phyloP scores from a whole-genome alignment of 1,284 basidiomycete genomes.

The Thecaphora thlaspeos region DNA sequence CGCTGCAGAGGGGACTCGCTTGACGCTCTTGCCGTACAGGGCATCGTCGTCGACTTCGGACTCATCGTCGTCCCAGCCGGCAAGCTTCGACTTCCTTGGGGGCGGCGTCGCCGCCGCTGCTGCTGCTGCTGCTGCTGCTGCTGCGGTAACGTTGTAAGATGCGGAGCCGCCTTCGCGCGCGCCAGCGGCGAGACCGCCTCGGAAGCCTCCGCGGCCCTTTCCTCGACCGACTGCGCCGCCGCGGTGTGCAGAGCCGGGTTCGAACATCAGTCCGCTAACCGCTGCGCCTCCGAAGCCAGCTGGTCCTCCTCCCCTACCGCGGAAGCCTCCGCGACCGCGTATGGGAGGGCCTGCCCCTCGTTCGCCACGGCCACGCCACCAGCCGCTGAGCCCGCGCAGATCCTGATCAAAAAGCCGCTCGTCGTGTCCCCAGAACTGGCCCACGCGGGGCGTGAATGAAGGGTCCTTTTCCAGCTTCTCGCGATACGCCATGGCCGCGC shows the following conservation, averaged over 20 bases:
- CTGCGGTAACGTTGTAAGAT: too few relatives aligned
- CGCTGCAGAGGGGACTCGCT: background rate
- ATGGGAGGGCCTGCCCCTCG: conserved; percentile 60
- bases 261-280: too few relatives aligned
- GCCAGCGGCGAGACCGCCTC: too few relatives aligned
- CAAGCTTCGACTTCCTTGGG: background rate
- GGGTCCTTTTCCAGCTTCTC: conserved; percentile 75
- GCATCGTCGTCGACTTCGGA: conserved; percentile 1
- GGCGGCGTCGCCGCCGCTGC: too few relatives aligned
- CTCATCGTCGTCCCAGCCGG: background rate
- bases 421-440: conserved; percentile 87
- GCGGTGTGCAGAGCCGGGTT: background rate
- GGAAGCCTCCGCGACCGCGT: background rate
- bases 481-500: conserved; percentile 66
- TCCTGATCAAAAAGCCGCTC: conserved; percentile 76
- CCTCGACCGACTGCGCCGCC: background rate
- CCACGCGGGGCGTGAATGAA: conserved; percentile 78
- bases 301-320: background rate
- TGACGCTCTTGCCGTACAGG: background rate
- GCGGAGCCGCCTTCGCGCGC: too few relatives aligned
- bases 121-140: too few relatives aligned
- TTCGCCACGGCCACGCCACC: conserved; percentile 71
- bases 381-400: conserved; percentile 71
- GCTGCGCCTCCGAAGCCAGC: too few relatives aligned
- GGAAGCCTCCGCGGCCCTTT: background rate